phyloP scores from a whole-genome alignment of 2,329 filamentous ascomycete genomes.

The Paecilomyces fulvus region DNA sequence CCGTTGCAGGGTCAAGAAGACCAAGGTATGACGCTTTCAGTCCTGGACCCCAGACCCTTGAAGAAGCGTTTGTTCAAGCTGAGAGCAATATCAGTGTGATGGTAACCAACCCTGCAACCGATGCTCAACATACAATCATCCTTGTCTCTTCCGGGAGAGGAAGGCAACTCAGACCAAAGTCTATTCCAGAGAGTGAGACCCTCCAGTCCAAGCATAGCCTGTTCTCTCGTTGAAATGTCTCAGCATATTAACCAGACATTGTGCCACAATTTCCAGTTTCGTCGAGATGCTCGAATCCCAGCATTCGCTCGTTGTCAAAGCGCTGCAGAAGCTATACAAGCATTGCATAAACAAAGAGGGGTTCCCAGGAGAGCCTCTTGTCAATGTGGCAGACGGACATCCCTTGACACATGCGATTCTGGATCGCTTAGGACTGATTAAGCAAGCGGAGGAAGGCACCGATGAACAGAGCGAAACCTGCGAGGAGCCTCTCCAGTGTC shows the following conservation, averaged over 20 bases:
- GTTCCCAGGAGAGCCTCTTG: slow-evolving; percentile 35
- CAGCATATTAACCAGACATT: slow-evolving; percentile 3
- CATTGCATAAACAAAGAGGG: slow-evolving; percentile 34
- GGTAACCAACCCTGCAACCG: slow-evolving; percentile 38
- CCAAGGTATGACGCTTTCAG: slow-evolving; percentile 26
- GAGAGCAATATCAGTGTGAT: slow-evolving; percentile 28
- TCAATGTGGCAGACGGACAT: slow-evolving; percentile 30
- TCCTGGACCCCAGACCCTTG: slow-evolving; percentile 1
- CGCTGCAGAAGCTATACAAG: slow-evolving; percentile 34
- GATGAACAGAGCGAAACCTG: slow-evolving; percentile 26
- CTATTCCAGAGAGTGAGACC: slow-evolving; percentile 34
- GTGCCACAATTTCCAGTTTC: slow-evolving; percentile 19
- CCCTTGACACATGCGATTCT: slow-evolving; percentile 36
- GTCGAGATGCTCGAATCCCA: slow-evolving; percentile 39
- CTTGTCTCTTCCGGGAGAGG: slow-evolving; percentile 36
- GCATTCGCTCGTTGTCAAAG: slow-evolving; percentile 35
- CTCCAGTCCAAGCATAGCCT: neutral
- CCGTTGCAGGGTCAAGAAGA: slow-evolving; percentile 39
- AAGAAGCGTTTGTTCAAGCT: neutral
- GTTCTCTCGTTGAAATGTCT: neutral
- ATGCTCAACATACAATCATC: slow-evolving; percentile 36
- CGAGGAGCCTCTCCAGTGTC: slow-evolving; percentile 27
- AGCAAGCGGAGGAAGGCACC: slow-evolving; percentile 32
- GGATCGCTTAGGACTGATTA: slow-evolving; percentile 34
- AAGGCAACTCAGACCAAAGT: slow-evolving; percentile 37